phyloP scores from a whole-genome alignment of 768 basidiomycete species.

The Hypholoma fasciculare region DNA sequence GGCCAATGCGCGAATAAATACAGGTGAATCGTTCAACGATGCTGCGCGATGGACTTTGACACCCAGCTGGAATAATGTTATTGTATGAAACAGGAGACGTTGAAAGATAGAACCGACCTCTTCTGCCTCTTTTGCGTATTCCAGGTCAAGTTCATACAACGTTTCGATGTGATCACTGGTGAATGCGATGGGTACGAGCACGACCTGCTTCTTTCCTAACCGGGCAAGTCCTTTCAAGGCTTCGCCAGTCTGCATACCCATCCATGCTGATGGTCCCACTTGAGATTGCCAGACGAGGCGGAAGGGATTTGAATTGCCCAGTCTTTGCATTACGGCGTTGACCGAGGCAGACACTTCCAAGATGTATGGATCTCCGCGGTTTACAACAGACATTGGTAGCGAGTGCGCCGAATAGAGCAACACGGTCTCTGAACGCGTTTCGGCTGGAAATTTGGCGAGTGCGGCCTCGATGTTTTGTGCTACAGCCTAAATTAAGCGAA shows the following conservation, averaged over 20 bases:
- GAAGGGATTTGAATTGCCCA: constrained; percentile 81
- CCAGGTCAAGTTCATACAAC: constrained; percentile 92
- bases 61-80: constrained; percentile 61
- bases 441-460: constrained; percentile 73
- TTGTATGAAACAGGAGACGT: constrained; percentile 16
- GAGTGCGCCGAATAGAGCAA: constrained; percentile 97
- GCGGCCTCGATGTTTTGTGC: constrained; percentile 86
- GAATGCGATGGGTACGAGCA: constrained; percentile 95
- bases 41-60: constrained; percentile 88
- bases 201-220: constrained; percentile 70
- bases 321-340: constrained; percentile 86
- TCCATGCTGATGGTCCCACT: constrained; percentile 97
- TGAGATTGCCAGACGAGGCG: constrained; percentile 98
- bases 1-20: constrained; percentile 92
- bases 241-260: constrained; percentile 94
- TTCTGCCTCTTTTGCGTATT: constrained; percentile 88
- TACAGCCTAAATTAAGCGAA: constrained; percentile 62
- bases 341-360: constrained; percentile 95
- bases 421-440: constrained; percentile 71
- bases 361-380: constrained; percentile 97
- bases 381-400: constrained; percentile 96
- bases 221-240: constrained; percentile 86
- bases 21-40: constrained; percentile 93
- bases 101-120: constrained; percentile 56
- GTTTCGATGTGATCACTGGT: constrained; percentile 99